Conservation (phyloP, 345 rosid genomes). For the Gossypium turneri region DNA sequence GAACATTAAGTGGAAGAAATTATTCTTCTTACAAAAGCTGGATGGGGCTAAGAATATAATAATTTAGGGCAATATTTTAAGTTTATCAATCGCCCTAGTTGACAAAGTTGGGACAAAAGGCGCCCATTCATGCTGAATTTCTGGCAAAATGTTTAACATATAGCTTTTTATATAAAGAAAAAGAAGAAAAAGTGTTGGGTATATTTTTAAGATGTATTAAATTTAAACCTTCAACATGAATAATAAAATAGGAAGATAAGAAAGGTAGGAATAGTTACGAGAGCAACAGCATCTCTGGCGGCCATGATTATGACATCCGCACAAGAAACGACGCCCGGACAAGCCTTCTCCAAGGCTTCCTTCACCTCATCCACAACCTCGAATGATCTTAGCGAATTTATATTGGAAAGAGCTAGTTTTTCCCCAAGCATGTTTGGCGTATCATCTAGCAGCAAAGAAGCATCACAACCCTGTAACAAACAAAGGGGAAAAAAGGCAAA, state of each 20-base stretch:
- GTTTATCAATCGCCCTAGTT: neutral
- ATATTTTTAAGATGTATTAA: too few species aligned
- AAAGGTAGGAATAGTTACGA: constrained; percentile 36
- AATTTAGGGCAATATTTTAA: neutral
- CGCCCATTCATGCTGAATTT: constrained; percentile 19
- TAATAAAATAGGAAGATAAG: too few species aligned
- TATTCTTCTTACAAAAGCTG: neutral
- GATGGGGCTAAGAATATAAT: neutral
- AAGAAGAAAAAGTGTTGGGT: neutral
- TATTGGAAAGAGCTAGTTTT: constrained; percentile 73
- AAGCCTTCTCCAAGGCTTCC: constrained; percentile 64
- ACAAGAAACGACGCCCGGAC: constrained; percentile 80
- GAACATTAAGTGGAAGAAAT: neutral
- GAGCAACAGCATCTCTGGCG: constrained; percentile 79
- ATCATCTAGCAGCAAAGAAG: constrained; percentile 76
- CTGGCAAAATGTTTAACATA: constrained; percentile 9
- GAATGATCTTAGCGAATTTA: constrained; percentile 74
- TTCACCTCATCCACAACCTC: constrained; percentile 72
- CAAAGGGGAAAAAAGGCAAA: neutral
- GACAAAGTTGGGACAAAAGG: constrained; percentile 18
- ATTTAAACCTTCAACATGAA: too few species aligned
- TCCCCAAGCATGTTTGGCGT: constrained; percentile 77
- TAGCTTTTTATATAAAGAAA: neutral
- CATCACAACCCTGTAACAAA: constrained; percentile 70
- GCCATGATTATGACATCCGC: constrained; percentile 92